A percentile compares a stretch with the other conserved stretches of the same genome.
Evolutionary conservation across 257 asterid genomes (phyloP).

Genomic region (Hygrophila difformis): DNA sequence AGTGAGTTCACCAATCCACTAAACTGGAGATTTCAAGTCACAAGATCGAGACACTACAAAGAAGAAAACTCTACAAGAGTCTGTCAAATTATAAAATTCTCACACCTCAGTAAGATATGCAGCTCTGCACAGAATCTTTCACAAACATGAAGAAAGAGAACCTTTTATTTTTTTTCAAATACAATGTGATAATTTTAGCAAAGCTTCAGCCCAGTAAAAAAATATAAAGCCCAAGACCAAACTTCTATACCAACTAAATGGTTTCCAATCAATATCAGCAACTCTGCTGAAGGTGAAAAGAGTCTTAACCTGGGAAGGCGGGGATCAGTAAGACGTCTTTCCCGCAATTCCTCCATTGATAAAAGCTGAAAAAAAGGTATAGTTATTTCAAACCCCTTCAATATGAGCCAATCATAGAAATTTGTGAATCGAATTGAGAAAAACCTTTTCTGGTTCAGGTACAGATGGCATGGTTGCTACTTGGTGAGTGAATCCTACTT

Average conservation of each 20-base stretch:
- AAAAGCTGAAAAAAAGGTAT: constrained; percentile 50
- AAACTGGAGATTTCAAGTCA: neutral
- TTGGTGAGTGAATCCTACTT: constrained; percentile 76
- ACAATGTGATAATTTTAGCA: too few relatives aligned
- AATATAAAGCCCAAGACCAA: neutral
- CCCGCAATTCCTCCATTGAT: constrained; percentile 86
- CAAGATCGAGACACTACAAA: neutral
- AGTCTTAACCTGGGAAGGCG: constrained; percentile 81
- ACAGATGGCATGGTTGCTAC: constrained; percentile 70
- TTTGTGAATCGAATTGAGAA: constrained; percentile 9
- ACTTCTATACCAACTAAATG: constrained; percentile 7
- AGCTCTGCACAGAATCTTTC: neutral
- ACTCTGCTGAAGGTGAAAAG: too few relatives aligned
- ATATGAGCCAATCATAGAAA: constrained; percentile 11
- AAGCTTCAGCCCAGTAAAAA: neutral
- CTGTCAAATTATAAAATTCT: constrained; percentile 3
- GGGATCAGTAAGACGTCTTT: constrained; percentile 77
- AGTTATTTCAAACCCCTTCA: constrained; percentile 7
- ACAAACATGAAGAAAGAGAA: too few relatives aligned
- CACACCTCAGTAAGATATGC: constrained; percentile 1
- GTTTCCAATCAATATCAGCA: neutral
- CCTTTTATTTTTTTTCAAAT: too few relatives aligned
- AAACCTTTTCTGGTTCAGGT: constrained; percentile 76
- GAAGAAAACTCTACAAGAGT: neutral
- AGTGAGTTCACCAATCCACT: neutral